Conservation (phyloP, 2,329 filamentous ascomycete genomes). For the Zymoseptoria passerinii region DNA sequence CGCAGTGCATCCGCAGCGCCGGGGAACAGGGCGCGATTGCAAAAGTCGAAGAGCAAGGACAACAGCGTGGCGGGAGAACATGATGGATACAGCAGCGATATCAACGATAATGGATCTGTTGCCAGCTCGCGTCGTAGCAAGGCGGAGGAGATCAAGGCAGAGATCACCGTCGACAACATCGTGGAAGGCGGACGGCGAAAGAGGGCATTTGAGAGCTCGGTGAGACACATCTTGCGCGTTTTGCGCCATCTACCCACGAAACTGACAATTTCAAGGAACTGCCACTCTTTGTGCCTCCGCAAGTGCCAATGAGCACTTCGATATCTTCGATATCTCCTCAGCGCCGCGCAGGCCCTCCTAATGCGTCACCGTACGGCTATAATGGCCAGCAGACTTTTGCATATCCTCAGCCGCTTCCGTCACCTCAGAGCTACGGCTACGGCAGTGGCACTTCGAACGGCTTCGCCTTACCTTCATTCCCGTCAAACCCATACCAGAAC, state of each 20-base stretch:
- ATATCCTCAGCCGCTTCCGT: constrained; percentile 69
- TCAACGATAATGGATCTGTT: constrained; percentile 67
- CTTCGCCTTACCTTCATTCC: constrained; percentile 18
- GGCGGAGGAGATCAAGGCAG: constrained; percentile 81
- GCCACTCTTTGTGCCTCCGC: constrained; percentile 86
- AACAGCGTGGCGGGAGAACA: constrained; percentile 45
- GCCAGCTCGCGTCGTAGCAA: constrained; percentile 64
- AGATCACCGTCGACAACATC: constrained; percentile 97
- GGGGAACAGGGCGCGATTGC: constrained; percentile 46
- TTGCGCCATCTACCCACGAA: neutral
- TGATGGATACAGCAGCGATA: constrained; percentile 79
- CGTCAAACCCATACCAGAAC: constrained; percentile 18
- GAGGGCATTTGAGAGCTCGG: constrained; percentile 88
- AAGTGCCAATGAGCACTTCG: constrained; percentile 90
- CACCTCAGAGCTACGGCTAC: constrained; percentile 63
- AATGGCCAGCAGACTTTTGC: constrained; percentile 71
- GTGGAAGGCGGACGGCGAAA: constrained; percentile 94
- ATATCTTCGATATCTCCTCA: constrained; percentile 93
- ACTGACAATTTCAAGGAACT: constrained; percentile 60
- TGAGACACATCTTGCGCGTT: constrained; percentile 49
- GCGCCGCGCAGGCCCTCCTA: constrained; percentile 67
- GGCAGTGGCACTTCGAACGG: constrained; percentile 6
- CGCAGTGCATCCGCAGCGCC: constrained; percentile 72
- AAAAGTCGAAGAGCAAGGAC: constrained; percentile 47
- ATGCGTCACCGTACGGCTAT: constrained; percentile 63